Evolutionary conservation across 2,329 filamentous ascomycete species (phyloP).

Genomic region (Metarhizium robertsii): DNA sequence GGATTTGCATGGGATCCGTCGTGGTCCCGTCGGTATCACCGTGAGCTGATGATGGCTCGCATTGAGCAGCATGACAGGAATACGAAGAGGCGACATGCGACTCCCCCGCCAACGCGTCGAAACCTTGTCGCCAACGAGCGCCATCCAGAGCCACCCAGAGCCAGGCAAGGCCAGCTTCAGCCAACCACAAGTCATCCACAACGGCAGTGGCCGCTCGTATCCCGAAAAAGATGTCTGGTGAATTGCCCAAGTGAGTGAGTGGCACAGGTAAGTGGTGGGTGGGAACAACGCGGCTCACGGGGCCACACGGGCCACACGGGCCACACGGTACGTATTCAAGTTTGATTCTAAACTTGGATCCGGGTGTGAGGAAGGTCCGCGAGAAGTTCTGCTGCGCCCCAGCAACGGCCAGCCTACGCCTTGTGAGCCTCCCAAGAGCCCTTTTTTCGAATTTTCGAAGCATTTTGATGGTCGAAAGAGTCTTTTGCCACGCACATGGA

Average conservation of each 20-base stretch:
- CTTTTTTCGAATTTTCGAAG: no score
- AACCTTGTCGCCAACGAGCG: background rate
- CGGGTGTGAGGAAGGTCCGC: no score
- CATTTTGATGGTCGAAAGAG: no score
- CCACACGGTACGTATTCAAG: no score
- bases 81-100: background rate
- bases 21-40: background rate
- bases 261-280: background rate
- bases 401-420: no score
- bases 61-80: background rate
- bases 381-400: no score
- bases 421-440: no score
- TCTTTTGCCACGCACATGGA: no score
- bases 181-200: background rate
- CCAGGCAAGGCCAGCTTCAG: background rate
- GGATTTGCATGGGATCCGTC: background rate
- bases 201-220: slow-evolving; percentile 9
- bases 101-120: background rate
- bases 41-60: background rate
- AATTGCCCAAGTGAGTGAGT: background rate
- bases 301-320: no score
- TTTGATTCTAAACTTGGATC: no score
- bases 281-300: background rate
- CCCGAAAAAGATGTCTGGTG: slow-evolving; percentile 4
- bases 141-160: background rate